Base-by-base conservation (phyloP, 768 basidiomycete species). In the Stropharia rugosoannulata region DNA sequence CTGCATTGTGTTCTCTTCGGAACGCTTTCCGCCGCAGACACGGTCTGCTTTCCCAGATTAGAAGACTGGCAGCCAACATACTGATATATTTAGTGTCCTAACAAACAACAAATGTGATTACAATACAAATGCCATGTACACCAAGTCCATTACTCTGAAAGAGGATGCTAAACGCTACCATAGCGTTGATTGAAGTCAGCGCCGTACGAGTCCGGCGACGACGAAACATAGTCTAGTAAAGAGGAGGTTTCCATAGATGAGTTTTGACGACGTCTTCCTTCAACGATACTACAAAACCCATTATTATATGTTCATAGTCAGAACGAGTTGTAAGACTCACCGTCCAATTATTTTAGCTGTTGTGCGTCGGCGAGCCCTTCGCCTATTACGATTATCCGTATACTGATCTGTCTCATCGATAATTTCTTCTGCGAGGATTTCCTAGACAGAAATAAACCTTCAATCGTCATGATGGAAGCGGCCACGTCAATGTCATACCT, bases 401-500 rank as follows among this genome's bases (percentile, higher is more conserved):
- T 89, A 95, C 22, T 85, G 79, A 71, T 97, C 95, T 5, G 93
- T 96, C 70, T 97, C 95, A 64, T 96, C 95, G 22, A 96, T 88
- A 53, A 97, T 96, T 69, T 97, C 95, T 73, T 97, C 93, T 1
- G 89, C 87, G 12, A 98, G 91, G 59, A 98, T 96, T 80, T 96
- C 94, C 82, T 92, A 71, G 67, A 68, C 3, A 57, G 51, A 39
- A 12, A 11, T 16, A 13, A 18, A 11, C 32, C 5, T 25, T 11
- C 38, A 19, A 5, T 11, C 35, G 42, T 19, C 13, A 2, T 16
- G 22, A 43, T 11, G 22, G 10, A 40, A 8, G 16, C 3, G 16
- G 25, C 10, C 1, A 10, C n/a, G n/a, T 58, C n/a, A 48, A 41
- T 15, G 43, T 58, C 66, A 49, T 38, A 82, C 84, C 70, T 92